A percentile compares a stretch with the other conserved stretches of the same genome.
Conservation (phyloP, 2,329 filamentous ascomycete genomes). For the Chrysosphaeria jannelii region DNA sequence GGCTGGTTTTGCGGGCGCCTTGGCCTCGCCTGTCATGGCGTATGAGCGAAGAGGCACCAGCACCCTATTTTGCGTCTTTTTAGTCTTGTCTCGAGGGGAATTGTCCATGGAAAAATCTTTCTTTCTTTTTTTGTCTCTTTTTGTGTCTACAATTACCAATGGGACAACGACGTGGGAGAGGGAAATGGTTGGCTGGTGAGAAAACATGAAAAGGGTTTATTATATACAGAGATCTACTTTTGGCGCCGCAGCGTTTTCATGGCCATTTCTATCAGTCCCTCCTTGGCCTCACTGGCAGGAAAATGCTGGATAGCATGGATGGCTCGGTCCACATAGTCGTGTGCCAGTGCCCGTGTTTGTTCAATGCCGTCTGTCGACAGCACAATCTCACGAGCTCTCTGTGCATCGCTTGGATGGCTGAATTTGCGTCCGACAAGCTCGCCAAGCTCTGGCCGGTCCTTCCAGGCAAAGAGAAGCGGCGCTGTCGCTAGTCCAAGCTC, state of each 20-base stretch:
- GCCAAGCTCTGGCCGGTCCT: conserved; percentile 57
- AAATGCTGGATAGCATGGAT: conserved; percentile 59
- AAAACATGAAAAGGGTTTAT: too few species aligned
- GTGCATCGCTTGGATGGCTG: conserved; percentile 50
- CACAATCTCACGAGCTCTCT: conserved; percentile 64
- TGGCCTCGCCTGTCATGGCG: too few species aligned
- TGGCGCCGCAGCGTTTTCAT: conserved; percentile 67
- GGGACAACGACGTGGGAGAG: too few species aligned
- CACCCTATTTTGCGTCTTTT: too few species aligned
- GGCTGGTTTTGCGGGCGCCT: too few species aligned
- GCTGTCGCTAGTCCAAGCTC: conserved; percentile 84
- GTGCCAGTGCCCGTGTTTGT: conserved; percentile 67
- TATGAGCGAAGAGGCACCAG: too few species aligned
- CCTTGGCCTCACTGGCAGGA: conserved; percentile 83
- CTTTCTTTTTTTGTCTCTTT: too few species aligned
- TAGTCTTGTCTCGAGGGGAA: too few species aligned
- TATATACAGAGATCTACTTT: too few species aligned
- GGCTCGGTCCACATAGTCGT: conserved; percentile 72
- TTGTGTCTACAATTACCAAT: too few species aligned
- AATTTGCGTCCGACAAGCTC: conserved; percentile 82
- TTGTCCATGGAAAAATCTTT: too few species aligned
- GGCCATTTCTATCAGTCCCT: conserved; percentile 77
- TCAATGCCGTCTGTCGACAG: conserved; percentile 61
- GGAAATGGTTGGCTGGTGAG: too few species aligned
- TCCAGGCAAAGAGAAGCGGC: conserved; percentile 86